phyloP scores from a whole-genome alignment of 805 yeast genomes.

The Candida pseudoglaebosa region DNA sequence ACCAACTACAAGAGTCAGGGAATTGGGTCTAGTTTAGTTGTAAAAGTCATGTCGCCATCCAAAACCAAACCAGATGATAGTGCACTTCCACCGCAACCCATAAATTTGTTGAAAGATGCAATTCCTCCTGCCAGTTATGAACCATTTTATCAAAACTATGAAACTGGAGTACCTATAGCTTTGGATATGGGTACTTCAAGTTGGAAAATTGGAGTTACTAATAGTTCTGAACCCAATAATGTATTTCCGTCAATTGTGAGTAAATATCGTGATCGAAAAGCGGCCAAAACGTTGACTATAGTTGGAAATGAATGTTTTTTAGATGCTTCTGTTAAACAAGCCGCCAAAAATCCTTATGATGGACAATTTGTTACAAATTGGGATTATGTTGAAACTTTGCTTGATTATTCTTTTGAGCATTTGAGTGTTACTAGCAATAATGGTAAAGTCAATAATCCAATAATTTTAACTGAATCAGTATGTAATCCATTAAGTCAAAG shows the following conservation, averaged over 20 bases:
- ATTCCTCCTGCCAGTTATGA: constrained; percentile 36
- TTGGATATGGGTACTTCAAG: constrained; percentile 76
- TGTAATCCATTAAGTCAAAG: constrained; percentile 72
- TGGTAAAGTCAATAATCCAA: constrained; percentile 67
- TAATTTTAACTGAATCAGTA: constrained; percentile 74
- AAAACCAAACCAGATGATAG: constrained; percentile 11
- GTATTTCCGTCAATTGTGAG: constrained; percentile 68
- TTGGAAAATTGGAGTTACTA: constrained; percentile 58
- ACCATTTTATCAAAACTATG: constrained; percentile 47
- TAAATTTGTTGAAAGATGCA: constrained; percentile 41
- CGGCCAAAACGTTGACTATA: constrained; percentile 57
- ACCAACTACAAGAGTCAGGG: too few species aligned
- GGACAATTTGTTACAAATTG: constrained; percentile 86
- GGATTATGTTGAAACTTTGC: constrained; percentile 79
- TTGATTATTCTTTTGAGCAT: constrained; percentile 82
- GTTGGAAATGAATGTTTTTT: constrained; percentile 79
- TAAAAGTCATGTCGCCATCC: constrained; percentile 11
- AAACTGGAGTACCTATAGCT: constrained; percentile 68
- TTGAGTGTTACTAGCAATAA: constrained; percentile 53
- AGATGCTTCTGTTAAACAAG: constrained; percentile 65
- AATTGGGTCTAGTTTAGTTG: not conserved
- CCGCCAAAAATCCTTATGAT: constrained; percentile 78
- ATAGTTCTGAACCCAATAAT: constrained; percentile 46
- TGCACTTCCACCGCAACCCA: constrained; percentile 38
- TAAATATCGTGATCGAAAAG: constrained; percentile 72